A percentile compares a stretch with the other conserved stretches of the same genome.
phyloP scores from a whole-genome alignment of 805 yeast species.

The Cyberlindnera samutprakarnensis region DNA sequence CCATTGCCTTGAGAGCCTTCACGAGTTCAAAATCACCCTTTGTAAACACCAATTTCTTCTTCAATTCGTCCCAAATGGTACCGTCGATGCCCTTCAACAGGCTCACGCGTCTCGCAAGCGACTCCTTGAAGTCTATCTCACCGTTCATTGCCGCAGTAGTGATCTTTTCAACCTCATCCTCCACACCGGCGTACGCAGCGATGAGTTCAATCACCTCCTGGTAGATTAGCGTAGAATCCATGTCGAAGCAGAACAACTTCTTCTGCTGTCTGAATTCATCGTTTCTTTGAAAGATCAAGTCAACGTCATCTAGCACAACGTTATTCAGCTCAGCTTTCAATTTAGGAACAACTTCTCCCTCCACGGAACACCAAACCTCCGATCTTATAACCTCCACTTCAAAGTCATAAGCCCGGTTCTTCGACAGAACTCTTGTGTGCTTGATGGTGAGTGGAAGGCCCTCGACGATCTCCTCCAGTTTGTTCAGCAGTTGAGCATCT shows the following conservation, averaged over 20 bases:
- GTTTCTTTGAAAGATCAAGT: slow-evolving; percentile 35
- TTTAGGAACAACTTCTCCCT: slow-evolving; percentile 8
- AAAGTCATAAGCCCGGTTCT: slow-evolving; percentile 33
- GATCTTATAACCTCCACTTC: slow-evolving; percentile 13
- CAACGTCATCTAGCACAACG: slow-evolving; percentile 25
- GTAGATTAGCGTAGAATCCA: slow-evolving; percentile 94
- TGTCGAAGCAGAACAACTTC: slow-evolving; percentile 81
- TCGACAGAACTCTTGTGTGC: slow-evolving; percentile 24
- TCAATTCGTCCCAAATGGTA: slow-evolving; percentile 71
- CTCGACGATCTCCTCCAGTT: slow-evolving; percentile 21
- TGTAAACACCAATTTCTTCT: slow-evolving; percentile 64
- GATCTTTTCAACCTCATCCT: slow-evolving; percentile 76
- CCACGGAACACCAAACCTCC: slow-evolving; percentile 9
- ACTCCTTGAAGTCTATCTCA: slow-evolving; percentile 82
- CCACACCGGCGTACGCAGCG: slow-evolving; percentile 91
- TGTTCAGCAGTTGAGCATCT: slow-evolving; percentile 14
- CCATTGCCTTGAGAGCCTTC: slow-evolving; percentile 48
- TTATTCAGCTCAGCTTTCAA: slow-evolving; percentile 9
- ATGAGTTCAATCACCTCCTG: slow-evolving; percentile 96
- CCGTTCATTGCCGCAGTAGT: slow-evolving; percentile 97
- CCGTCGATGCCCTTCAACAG: slow-evolving; percentile 80
- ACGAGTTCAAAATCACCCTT: slow-evolving; percentile 77
- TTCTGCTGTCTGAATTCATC: slow-evolving; percentile 26
- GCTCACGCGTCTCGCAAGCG: slow-evolving; percentile 65
- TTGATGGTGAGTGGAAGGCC: slow-evolving; percentile 25